Percentiles rank a stretch among this genome's conserved stretches.
Evolutionary conservation across 2,329 filamentous ascomycete species (phyloP).

Genomic region (Fusarium hostae): DNA sequence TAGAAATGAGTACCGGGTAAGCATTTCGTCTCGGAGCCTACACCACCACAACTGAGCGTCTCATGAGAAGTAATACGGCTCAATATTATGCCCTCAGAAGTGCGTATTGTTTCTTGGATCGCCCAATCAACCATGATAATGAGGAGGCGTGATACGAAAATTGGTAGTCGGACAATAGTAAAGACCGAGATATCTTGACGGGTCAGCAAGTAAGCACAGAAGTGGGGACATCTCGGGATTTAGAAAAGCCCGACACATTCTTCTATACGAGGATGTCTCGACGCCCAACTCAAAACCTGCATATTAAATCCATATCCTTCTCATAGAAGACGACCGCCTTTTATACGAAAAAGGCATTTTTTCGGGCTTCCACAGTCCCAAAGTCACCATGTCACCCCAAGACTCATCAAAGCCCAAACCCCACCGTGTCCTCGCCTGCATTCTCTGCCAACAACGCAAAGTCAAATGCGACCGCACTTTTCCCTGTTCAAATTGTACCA

Average conservation of each 20-base stretch:
- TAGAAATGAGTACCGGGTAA: neutral
- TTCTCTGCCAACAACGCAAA: conserved; percentile 73
- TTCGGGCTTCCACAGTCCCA: neutral
- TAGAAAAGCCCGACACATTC: conserved; percentile 18
- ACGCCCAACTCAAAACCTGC: neutral
- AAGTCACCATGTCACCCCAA: conserved; percentile 9
- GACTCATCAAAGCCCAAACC: conserved; percentile 24
- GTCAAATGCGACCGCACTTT: conserved; percentile 69
- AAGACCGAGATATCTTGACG: neutral
- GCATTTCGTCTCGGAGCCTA: rapidly evolving
- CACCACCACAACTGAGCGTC: rapidly evolving
- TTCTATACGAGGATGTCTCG: neutral
- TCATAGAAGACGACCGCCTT: too few species aligned
- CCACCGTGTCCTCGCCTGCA: conserved; percentile 58
- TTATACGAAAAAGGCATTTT: rapidly evolving
- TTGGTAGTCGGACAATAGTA: conserved; percentile 9
- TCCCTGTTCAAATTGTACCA: conserved; percentile 67
- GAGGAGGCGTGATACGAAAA: neutral
- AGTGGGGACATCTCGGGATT: conserved; percentile 7
- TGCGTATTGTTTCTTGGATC: rapidly evolving
- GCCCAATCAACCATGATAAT: rapidly evolving
- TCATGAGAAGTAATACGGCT: neutral
- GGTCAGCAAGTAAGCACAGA: neutral
- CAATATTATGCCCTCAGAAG: neutral
- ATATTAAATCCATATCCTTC: neutral